phyloP scores from a whole-genome alignment of 2,329 filamentous ascomycete species.

The Colletotrichum euphorbiae region DNA sequence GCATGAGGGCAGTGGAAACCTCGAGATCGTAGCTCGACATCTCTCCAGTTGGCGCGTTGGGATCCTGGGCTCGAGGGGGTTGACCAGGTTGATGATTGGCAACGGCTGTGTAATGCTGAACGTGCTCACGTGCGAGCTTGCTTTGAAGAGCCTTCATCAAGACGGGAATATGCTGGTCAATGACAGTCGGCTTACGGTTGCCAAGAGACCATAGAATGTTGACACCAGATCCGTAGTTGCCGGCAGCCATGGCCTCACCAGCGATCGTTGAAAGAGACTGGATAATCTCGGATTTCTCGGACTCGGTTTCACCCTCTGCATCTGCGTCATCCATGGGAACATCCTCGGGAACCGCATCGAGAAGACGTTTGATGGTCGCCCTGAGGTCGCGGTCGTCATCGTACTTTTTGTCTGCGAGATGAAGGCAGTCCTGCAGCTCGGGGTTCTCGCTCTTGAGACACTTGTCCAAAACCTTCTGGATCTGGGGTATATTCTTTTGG shows the following conservation, averaged over 20 bases:
- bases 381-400: slow-evolving; percentile 78
- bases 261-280: slow-evolving; percentile 86
- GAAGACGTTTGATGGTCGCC: slow-evolving; percentile 82
- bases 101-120: slow-evolving; percentile 76
- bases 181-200: slow-evolving; percentile 83
- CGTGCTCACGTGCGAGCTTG: slow-evolving; percentile 93
- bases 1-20: slow-evolving; percentile 89
- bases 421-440: slow-evolving; percentile 93
- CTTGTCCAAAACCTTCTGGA: slow-evolving; percentile 93
- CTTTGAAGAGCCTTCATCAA: slow-evolving; percentile 94
- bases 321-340: slow-evolving; percentile 79
- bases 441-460: slow-evolving; percentile 87
- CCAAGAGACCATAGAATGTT: slow-evolving; percentile 95
- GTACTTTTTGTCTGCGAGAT: slow-evolving; percentile 76
- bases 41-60: slow-evolving; percentile 65
- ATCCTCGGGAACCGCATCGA: slow-evolving; percentile 89
- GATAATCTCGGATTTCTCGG: slow-evolving; percentile 87
- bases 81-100: slow-evolving; percentile 61
- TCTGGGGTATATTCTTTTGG: slow-evolving; percentile 76
- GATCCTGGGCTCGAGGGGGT: slow-evolving; percentile 59
- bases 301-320: slow-evolving; percentile 85
- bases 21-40: slow-evolving; percentile 83
- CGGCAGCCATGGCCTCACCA: slow-evolving; percentile 85
- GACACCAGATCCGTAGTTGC: slow-evolving; percentile 87
- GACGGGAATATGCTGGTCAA: slow-evolving; percentile 87